Evolutionary conservation across 139 green algal genomes (phyloP).

Genomic region (Tetraselmis striata): DNA sequence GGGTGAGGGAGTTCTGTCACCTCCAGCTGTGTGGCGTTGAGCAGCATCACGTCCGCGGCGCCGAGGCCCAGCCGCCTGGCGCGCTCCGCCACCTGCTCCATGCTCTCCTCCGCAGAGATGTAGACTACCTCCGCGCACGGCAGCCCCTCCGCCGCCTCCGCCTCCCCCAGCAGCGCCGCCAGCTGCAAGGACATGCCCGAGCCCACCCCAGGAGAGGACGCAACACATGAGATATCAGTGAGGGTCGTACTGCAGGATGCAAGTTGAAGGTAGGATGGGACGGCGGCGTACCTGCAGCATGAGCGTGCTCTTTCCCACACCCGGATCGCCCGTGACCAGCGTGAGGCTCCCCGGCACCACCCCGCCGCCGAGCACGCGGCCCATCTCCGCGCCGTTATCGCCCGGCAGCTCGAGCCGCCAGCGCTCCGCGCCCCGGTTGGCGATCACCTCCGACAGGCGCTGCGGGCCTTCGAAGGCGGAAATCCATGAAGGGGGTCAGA

Average conservation of each 20-base stretch:
- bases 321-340: conserved; percentile 89
- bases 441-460: conserved; percentile 33
- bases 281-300: conserved; percentile 86
- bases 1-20: neutral
- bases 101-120: conserved; percentile 67
- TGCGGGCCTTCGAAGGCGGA: conserved; percentile 24
- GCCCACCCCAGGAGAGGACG: too few species aligned
- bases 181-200: too few species aligned
- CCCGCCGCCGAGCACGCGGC: conserved; percentile 82
- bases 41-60: neutral
- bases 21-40: neutral
- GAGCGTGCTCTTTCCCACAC: conserved; percentile 94
- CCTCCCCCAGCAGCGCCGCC: neutral
- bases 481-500: neutral
- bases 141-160: neutral
- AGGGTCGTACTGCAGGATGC: too few species aligned
- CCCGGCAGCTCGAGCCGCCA: conserved; percentile 48
- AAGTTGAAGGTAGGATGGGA: too few species aligned
- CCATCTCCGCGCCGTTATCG: conserved; percentile 56
- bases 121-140: conserved; percentile 57
- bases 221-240: too few species aligned
- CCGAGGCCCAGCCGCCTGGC: conserved; percentile 61
- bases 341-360: conserved; percentile 81
- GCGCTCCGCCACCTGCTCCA: conserved; percentile 62
- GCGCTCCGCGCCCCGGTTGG: conserved; percentile 7